phyloP scores from a whole-genome alignment of 2,329 filamentous ascomycete species.

The Coniochaeta sp. region DNA sequence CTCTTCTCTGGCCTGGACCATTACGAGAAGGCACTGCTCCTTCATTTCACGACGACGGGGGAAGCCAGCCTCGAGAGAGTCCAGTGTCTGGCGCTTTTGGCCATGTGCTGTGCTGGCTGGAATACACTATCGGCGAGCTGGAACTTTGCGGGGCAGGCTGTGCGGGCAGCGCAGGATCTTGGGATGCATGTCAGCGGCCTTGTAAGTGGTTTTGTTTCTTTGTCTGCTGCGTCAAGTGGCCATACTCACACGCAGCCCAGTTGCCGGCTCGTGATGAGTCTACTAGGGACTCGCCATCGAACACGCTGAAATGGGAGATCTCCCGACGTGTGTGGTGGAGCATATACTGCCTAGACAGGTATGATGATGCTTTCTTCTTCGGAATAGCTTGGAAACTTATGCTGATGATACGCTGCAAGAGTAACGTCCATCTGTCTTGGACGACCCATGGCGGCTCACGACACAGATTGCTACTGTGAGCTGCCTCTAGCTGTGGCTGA shows the following conservation, averaged over 20 bases:
- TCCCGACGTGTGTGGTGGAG: constrained; percentile 22
- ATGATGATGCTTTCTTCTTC: not conserved
- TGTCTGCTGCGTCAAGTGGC: not conserved
- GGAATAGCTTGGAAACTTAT: not conserved
- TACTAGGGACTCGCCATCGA: not conserved
- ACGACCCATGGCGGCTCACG: constrained; percentile 17
- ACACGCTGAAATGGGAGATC: constrained; percentile 11
- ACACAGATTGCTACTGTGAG: constrained; percentile 20
- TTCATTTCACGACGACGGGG: constrained; percentile 16
- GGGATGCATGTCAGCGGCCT: constrained; percentile 16
- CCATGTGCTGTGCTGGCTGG: constrained; percentile 22
- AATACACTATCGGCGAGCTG: constrained; percentile 21
- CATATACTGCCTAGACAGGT: constrained; percentile 20
- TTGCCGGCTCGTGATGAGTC: not conserved
- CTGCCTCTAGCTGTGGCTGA: constrained; percentile 17
- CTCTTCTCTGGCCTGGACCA: constrained; percentile 14
- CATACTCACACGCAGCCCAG: not conserved
- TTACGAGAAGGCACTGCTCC: constrained; percentile 16
- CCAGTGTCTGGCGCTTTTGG: constrained; percentile 19
- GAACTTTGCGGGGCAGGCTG: constrained; percentile 19
- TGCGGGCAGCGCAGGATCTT: constrained; percentile 18
- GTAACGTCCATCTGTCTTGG: constrained; percentile 20
- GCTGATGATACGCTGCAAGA: constrained; percentile 1
- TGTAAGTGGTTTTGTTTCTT: constrained; percentile 6
- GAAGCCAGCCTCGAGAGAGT: constrained; percentile 19